Base-by-base conservation (phyloP, 2,329 filamentous ascomycete species). In the Colletotrichum sp. region DNA sequence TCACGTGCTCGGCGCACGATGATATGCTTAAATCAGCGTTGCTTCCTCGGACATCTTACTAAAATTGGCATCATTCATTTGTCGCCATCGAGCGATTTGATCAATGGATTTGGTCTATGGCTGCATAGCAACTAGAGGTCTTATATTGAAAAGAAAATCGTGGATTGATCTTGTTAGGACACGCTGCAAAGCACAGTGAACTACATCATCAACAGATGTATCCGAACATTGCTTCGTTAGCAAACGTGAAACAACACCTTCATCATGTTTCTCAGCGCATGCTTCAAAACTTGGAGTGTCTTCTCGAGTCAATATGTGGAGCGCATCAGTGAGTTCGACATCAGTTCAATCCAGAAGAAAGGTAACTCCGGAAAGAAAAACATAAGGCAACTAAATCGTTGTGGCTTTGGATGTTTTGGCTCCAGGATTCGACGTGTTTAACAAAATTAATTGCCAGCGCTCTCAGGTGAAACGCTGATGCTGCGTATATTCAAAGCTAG, bases 11-110 rank as follows among this genome's bases (percentile, higher is more conserved):
- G 43, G 43, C 43, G 21, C n/a, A 48, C 18, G 18, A 13, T 48
- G 43, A 9, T 1, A 21, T 48, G 18, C 0, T 0, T 43, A 4
- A 16, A 21, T 12, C 0, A 21, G 9, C 18, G 0, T 48, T 12
- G 9, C 2, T 21, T 48, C 5, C 43, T 48, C n/a, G 18, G 18
- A 21, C 18, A 21, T 21, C 18, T n/a, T n/a, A 10, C 18, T n/a
- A 5, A 7, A 0, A 21, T 7, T n/a, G 18, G 10, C 43, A 21
- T 21, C 18, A n/a, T n/a, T n/a, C 38, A 10, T n/a, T n/a, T 4
- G 3, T 43, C 18, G 8, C 10, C 9, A n/a, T 43, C 38, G 38
- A 43, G 18, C 38, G 14, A 36, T 36, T 0, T 36, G 34, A 36
- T 1, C 0, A 16, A 36, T 16, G 14, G 14, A 36, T 36, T 36